Evolutionary conservation across 1,284 basidiomycete genomes (phyloP), one percentile per base, ranked within the genome.

Genomic region (Marasmius tenuissimus): DNA sequence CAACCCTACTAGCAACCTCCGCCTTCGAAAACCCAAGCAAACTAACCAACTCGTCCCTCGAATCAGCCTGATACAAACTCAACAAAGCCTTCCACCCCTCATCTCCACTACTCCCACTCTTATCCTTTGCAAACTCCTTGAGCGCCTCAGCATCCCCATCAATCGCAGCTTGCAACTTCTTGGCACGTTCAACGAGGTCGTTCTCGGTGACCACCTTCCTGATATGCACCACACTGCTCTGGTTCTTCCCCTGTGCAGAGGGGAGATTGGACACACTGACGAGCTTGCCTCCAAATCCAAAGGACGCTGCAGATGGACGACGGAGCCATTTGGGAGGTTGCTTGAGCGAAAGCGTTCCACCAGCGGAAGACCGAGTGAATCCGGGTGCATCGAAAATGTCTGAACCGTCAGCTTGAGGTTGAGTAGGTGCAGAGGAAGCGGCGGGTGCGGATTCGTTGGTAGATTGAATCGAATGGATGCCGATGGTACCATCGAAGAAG

Each of bases 261-360:
- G 87, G 81, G 11, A 94, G 81, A 70, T 95, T 95, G 52, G 85
- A 87, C 4, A 93, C 87, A 1, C 87, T 85, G 20, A 93, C 86
- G 18, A 99, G 83, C 69, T 92, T 89, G 50, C 97, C 97, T 14
- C 96, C 94, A 69, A 97, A 99, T 1, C 96, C 97, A 69, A 98
- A 99, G 1, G 93, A 88, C 52, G 83, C 87, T 0, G 90, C 89
- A 0, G 86, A 82, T 1, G 97, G 94, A 22, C 95, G 85, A 47
- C 92, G 88, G 47, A 98, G 86, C 97, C 97, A 98, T 72, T 96
- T 97, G 8, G 97, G 97, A 6, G 96, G 91, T 69, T 96, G 93
- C 73, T 92, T 90, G 64, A 97, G 86, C 1, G 91, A 94, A 52
- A 94, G 81, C n/a, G 88, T 86, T 12, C 80, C 79, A 18, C 73